phyloP scores from a whole-genome alignment of 106 monocot species.

The Ottelia alismoides region DNA sequence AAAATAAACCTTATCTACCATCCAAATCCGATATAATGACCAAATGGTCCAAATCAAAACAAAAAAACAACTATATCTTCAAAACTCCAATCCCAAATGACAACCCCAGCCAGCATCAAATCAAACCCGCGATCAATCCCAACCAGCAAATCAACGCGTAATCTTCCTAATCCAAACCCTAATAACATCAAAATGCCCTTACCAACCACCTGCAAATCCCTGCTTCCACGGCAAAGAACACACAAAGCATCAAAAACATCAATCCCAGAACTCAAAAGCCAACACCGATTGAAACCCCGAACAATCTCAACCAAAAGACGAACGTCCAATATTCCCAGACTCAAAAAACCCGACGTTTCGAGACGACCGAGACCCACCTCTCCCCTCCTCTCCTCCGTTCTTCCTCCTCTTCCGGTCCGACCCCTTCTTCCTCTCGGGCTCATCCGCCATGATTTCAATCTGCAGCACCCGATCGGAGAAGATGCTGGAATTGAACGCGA shows the following conservation, averaged over 20 bases:
- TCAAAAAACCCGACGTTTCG: no score
- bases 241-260: neutral
- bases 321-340: slow-evolving; percentile 79
- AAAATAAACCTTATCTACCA: neutral
- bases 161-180: no score
- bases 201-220: no score
- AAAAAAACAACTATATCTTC: no score
- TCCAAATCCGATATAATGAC: neutral
- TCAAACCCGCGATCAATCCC: neutral
- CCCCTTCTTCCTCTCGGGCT: slow-evolving; percentile 32
- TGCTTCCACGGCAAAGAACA: neutral
- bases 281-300: neutral
- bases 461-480: slow-evolving; percentile 84
- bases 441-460: slow-evolving; percentile 79
- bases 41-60: no score
- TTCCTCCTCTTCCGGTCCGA: slow-evolving; percentile 20
- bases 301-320: neutral
- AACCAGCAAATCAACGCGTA: no score
- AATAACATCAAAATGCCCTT: no score
- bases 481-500: slow-evolving; percentile 90
- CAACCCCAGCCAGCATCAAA: no score
- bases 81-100: slow-evolving; percentile 1
- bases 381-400: slow-evolving; percentile 78
- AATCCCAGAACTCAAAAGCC: neutral
- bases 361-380: slow-evolving; percentile 48